Conservation (phyloP, 2,329 filamentous ascomycete species). For the Sporothrix schenckii region DNA sequence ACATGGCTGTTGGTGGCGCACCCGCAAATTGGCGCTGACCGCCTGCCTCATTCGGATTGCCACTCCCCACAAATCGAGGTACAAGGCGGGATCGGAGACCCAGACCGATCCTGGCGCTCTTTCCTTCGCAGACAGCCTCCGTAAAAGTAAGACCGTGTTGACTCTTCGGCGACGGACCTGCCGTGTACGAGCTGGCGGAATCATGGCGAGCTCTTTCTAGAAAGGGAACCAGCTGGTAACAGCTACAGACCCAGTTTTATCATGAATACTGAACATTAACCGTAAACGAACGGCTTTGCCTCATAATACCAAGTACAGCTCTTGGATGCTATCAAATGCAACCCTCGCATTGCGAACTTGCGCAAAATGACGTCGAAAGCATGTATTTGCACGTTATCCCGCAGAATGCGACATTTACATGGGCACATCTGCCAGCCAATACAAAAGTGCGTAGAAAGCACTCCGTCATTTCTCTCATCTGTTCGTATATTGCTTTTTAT, state of each 20-base stretch:
- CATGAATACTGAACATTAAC: no score
- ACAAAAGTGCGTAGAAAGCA: background rate
- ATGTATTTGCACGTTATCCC: background rate
- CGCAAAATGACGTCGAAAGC: conserved; percentile 13
- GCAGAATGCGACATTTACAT: background rate
- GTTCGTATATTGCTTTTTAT: background rate
- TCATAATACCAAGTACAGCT: background rate
- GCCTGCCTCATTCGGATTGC: conserved; percentile 18
- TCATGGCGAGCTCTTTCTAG: background rate
- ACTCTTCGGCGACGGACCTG: conserved; percentile 6
- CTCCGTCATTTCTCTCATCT: background rate
- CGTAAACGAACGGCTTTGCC: no score
- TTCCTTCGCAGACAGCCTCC: background rate
- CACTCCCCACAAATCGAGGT: conserved; percentile 15
- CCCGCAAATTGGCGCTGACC: background rate
- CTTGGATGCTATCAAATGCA: background rate
- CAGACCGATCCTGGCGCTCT: conserved; percentile 26
- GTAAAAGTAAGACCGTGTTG: background rate
- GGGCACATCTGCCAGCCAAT: background rate
- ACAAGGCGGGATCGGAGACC: conserved; percentile 25
- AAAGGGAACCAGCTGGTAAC: no score
- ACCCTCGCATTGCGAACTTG: background rate
- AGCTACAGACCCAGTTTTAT: no score
- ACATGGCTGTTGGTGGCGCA: background rate
- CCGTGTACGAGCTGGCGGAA: background rate